A percentile compares a stretch with the other conserved stretches of the same genome.
Conservation (phyloP, 164 flowering plant genomes). For the Echeveria elegans region DNA sequence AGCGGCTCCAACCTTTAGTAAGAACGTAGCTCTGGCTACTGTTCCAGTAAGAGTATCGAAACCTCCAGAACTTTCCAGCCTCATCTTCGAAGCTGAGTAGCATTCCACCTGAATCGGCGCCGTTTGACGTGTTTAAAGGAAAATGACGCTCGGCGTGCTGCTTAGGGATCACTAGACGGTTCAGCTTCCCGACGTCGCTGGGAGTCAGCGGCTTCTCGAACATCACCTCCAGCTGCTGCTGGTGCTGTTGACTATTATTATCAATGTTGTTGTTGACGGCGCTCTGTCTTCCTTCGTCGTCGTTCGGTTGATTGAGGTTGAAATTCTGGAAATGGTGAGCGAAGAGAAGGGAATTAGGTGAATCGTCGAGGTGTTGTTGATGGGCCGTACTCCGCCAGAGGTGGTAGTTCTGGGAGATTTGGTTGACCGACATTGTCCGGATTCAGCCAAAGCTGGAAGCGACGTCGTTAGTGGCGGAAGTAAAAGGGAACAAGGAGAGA, state of each 20-base stretch:
- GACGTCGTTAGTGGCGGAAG: not conserved
- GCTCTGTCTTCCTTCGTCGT: too few species aligned
- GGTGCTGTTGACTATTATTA: not conserved
- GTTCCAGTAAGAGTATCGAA: slow-evolving; percentile 75
- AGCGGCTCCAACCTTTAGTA: slow-evolving; percentile 78
- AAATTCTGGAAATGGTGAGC: not conserved
- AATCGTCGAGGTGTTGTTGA: not conserved
- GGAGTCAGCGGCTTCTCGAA: slow-evolving; percentile 91
- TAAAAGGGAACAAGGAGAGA: not conserved
- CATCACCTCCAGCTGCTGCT: slow-evolving; percentile 10
- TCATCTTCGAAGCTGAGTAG: slow-evolving; percentile 52
- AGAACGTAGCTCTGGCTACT: slow-evolving; percentile 75
- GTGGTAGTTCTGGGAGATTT: not conserved
- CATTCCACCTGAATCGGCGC: slow-evolving; percentile 21
- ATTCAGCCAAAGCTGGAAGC: too few species aligned
- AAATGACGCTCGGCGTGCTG: slow-evolving; percentile 88
- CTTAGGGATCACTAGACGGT: slow-evolving; percentile 85
- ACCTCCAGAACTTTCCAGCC: slow-evolving; percentile 57
- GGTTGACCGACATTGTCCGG: not conserved
- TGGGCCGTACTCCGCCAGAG: not conserved
- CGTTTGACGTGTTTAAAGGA: slow-evolving; percentile 35
- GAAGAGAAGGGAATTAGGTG: not conserved
- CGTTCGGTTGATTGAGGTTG: not conserved
- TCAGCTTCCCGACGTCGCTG: slow-evolving; percentile 91
- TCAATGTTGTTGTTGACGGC: not conserved